Base-by-base conservation (phyloP, 2,329 filamentous ascomycete species). In the Amesomyces nigricolor region DNA sequence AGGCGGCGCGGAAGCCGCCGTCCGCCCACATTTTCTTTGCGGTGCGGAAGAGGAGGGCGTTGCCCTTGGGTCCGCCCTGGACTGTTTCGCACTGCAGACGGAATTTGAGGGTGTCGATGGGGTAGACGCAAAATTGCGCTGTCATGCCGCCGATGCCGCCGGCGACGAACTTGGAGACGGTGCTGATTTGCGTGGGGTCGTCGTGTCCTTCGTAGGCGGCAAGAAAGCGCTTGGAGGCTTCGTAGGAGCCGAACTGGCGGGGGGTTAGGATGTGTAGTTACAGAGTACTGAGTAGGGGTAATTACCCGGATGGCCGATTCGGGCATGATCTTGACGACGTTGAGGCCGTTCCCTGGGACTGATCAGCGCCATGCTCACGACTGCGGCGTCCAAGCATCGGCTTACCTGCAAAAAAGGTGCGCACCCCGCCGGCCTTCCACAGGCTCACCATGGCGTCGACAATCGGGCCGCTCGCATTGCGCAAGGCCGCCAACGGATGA, bases 311-410 rank as follows among this genome's bases (percentile, higher is more conserved):
- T 96, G 26, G 94, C 92, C 29, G 92, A 96, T 74, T 99, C 94
- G 0, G 94, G 94, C 90, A 97, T 96, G 58, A 99, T 94, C 72
- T 99, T 99, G 66, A 96, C 72, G 2, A 99, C 91, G 64, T 99
- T 99, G 63, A 99, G 77, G 3, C 94, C 94, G 67, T 99, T 99
- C 38, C 94, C 91, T 95, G 64, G 9, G n/a, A 37, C 46, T 43
- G 43, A 54, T 62, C 17, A 59, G 54, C 46, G 35, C 35, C 35
- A 16, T 19, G 19, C n/a, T 9, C 1, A 14, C 6, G 9, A 38
- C 17, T 30, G 43, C 4, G 56, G 7, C 5, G n/a, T 26, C 7
- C 14, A 14, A 6, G 14, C 14, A 13, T 32, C 30, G 62, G 10
- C 85, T 70, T 73, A 95, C 91, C 94, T 62, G 92, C 91, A 74